Base-by-base conservation (phyloP, 1,139 yeast genomes). In the Pneumocystis wakefieldiae region DNA sequence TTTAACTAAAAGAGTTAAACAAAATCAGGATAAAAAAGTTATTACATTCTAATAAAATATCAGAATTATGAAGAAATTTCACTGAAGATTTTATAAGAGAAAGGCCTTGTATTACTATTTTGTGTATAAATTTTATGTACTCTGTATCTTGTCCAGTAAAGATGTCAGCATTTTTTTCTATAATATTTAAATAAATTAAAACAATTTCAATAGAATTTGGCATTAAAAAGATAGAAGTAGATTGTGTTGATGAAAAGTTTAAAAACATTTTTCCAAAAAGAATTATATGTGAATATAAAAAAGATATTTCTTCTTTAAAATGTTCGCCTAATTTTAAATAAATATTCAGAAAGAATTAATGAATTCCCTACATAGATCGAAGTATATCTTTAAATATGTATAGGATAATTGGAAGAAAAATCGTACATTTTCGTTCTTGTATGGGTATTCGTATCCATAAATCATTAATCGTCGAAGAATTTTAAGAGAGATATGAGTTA, bases 181-280 rank as follows among this genome's bases (percentile, higher is more conserved):
- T 73, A 36, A 86, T 70, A 1, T 82, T 76, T 64, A 89, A 75
- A 67, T 85, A 80, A 0, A 84, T 78, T 55, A 82, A 75, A 37
- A 88, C 70, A 12, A 88, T 82, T 17, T 82, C 80, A 41, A 79
- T 78, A 1, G 91, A 81, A 60, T 81, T 78, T 5, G 91, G 86
- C 69, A 89, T 74, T 64, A 88, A 76, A 24, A 88, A 77, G 70
- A 91, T 87, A 57, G 87, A 81, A 0, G 89, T 81, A 0, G 95
- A 87, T 67, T 85, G 87, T 32, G 76, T 74, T 62, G 75, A 78
- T 28, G 81, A 77, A 63, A 87, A 72, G 53, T 81, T 77, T 64
- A 80, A 80, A 70, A 85, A 89, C 55, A 90, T 73, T 73, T 92
- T 92, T 63, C 90, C 83, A 71, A 86, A 84, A 66, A 94, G 84